Percentiles rank a stretch among this genome's conserved stretches.
Evolutionary conservation across 352 stramenopile genomes (phyloP).

Genomic region (Phytopythium kandeliae): DNA sequence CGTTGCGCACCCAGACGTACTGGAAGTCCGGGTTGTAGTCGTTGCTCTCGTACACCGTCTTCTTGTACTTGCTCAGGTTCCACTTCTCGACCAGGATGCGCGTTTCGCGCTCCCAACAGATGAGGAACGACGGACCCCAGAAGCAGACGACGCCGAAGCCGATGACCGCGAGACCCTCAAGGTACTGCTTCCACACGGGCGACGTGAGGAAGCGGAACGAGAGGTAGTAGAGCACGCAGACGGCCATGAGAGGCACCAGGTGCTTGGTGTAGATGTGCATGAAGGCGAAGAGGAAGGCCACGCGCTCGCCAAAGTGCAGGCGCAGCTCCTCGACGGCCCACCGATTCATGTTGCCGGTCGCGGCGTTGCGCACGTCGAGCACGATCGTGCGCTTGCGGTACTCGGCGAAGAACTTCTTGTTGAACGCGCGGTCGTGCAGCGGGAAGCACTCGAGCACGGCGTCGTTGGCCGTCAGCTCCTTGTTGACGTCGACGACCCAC

Average conservation of each 20-base stretch:
- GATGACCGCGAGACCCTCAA: conserved; percentile 61
- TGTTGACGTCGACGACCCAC: conserved; percentile 83
- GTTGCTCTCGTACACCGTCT: conserved; percentile 86
- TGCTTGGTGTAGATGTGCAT: conserved; percentile 91
- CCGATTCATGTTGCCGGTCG: conserved; percentile 71
- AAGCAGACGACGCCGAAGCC: conserved; percentile 72
- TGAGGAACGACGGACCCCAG: conserved; percentile 77
- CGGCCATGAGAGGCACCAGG: conserved; percentile 56
- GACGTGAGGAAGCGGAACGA: conserved; percentile 55
- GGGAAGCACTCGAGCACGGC: conserved; percentile 79
- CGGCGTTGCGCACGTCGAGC: conserved; percentile 56
- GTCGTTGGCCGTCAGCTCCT: conserved; percentile 71
- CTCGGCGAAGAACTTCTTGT: conserved; percentile 85
- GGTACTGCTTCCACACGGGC: conserved; percentile 64
- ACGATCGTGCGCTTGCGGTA: conserved; percentile 83
- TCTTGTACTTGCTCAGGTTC: conserved; percentile 86
- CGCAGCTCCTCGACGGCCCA: conserved; percentile 85
- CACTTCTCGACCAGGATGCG: conserved; percentile 84
- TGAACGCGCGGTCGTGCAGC: conserved; percentile 80
- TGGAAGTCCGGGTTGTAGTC: conserved; percentile 83
- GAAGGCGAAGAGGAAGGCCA: conserved; percentile 87
- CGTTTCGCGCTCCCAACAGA: conserved; percentile 86
- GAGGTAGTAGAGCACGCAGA: conserved; percentile 74
- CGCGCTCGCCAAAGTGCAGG: conserved; percentile 82
- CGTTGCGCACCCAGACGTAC: conserved; percentile 85